Base-by-base conservation (phyloP, 129 eudicot species). In the Cynara cardunculus region DNA sequence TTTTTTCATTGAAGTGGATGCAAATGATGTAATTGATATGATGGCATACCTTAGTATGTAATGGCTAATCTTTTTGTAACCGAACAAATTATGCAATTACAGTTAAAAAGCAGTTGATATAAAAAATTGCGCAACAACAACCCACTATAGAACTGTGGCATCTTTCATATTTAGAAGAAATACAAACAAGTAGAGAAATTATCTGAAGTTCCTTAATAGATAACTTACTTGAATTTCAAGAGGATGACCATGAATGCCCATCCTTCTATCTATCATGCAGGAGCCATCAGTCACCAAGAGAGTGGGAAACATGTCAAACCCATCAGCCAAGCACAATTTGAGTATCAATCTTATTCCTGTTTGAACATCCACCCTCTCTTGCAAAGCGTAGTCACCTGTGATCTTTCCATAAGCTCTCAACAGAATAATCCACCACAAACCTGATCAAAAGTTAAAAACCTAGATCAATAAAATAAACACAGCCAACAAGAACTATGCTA, bases 221-320 rank as follows among this genome's bases (percentile, higher is more conserved):
- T 56, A 69, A 62, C 89, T 87, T 81, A 93, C 98, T 86, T 93
- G 98, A 83, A 93, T 93, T 86, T 93, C 96, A 77, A 93, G 96
- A 76, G 98, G 98, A 71, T 93, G 98, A 14, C 98, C 98, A 49
- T 93, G 98, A 79, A 93, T 90, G 28, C 98, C 98, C 98, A 93
- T 93, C 82, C 98, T 78, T 79, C 98, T 86, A 82, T 93, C 98
- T 18, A 93, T 90, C 98, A 93, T 93, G 79, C 96, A 93, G 31
- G 98, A 90, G 28, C 98, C 98, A 85, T 93, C 98, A 77, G 98
- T 89, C 39, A 93, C 98, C 83, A 93, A 78, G 32, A 93, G 87
- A 81, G 98, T 90, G 2, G 98, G 98, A 86, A 93, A 93, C 98
- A 93, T 93, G 87, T 93, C 98, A 80, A 93, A 93, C 26, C 96